phyloP scores from a whole-genome alignment of 257 asterid species.

The Nicotiana tabacum region DNA sequence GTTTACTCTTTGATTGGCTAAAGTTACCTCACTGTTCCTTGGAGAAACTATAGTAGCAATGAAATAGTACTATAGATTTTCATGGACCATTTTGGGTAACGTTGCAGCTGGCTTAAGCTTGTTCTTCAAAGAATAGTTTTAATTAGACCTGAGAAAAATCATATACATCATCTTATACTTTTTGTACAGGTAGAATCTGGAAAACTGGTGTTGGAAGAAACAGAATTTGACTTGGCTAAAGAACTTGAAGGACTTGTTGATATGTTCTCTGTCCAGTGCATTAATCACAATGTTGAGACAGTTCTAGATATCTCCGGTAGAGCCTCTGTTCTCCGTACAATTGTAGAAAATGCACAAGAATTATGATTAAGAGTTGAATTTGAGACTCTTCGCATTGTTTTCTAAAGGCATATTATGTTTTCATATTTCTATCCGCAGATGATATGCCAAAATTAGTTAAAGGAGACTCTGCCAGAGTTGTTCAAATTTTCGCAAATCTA shows the following conservation, averaged over 20 bases:
- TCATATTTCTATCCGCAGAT: conserved; percentile 38
- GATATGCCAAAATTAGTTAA: conserved; percentile 82
- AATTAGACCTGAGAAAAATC: background rate
- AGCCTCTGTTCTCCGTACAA: background rate
- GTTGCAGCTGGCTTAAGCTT: background rate
- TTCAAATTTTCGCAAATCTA: conserved; percentile 80
- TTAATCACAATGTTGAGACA: conserved; percentile 78
- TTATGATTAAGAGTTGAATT: background rate
- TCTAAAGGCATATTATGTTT: conserved; percentile 6
- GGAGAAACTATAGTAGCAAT: background rate
- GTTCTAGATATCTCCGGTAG: conserved; percentile 87
- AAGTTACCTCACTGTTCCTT: background rate
- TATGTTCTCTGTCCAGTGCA: conserved; percentile 90
- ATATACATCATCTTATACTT: conserved; percentile 6
- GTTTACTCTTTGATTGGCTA: background rate
- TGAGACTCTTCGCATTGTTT: background rate
- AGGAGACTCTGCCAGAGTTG: conserved; percentile 91
- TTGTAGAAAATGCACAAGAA: background rate
- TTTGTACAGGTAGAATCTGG: conserved; percentile 87
- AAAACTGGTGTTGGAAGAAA: conserved; percentile 76
- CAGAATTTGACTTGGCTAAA: conserved; percentile 78
- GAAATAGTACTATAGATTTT: background rate
- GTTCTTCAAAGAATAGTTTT: background rate
- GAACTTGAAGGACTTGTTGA: conserved; percentile 95
- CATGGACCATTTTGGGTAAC: background rate